A percentile compares a stretch with the other conserved stretches of the same genome.
Evolutionary conservation across 768 basidiomycete genomes (phyloP).

Genomic region (Tephrocybe sp.): DNA sequence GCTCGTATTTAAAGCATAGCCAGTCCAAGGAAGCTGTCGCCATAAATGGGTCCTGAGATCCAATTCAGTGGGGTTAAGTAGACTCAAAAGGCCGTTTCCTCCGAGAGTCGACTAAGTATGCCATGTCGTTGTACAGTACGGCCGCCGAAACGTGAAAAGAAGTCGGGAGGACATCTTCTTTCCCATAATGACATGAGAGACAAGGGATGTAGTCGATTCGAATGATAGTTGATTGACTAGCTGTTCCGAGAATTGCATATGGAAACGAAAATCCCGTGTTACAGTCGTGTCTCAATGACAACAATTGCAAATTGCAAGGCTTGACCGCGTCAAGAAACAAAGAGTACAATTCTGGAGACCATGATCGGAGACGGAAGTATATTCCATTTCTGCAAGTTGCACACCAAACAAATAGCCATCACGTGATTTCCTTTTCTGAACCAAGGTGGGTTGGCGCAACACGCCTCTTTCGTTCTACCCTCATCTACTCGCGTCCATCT

Average conservation of each 20-base stretch:
- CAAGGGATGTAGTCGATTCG: neutral
- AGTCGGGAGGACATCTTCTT: too few relatives aligned
- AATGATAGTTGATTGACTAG: neutral
- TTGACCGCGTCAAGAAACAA: too few relatives aligned
- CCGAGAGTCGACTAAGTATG: neutral
- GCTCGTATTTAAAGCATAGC: too few relatives aligned
- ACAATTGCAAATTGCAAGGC: too few relatives aligned
- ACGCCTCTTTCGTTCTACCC: conserved; percentile 24
- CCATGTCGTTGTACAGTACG: neutral
- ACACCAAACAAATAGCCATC: conserved; percentile 16
- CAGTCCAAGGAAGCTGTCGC: too few relatives aligned
- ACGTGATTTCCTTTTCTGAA: conserved; percentile 23
- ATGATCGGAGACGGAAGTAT: conserved; percentile 11
- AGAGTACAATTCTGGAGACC: neutral
- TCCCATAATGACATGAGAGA: neutral
- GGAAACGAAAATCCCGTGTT: too few relatives aligned
- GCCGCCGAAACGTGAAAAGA: neutral
- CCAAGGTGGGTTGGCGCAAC: conserved; percentile 16
- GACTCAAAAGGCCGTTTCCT: neutral
- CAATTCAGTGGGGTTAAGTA: neutral
- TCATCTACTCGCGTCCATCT: conserved; percentile 17
- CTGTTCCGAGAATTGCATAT: too few relatives aligned
- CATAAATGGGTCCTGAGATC: neutral
- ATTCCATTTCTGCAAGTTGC: conserved; percentile 5
- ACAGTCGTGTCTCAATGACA: too few relatives aligned